These are phyloP conservation scores for Phragmites australis DNA, from an alignment of 176 grass and related monocot species.

Conservation along the genomic window DNA sequence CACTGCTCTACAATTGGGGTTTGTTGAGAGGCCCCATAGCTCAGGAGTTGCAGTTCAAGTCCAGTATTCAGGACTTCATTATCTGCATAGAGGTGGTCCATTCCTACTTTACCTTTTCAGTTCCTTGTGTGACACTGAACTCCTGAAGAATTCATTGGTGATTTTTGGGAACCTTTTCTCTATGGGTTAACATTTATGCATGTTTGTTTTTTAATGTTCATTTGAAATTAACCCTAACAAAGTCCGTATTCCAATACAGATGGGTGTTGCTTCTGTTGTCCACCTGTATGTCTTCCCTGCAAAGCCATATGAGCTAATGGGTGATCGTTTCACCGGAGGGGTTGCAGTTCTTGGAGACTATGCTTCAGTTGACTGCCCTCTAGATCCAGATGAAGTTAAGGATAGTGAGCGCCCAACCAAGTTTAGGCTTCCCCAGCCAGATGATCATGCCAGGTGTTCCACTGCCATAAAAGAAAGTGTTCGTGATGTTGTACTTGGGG, in stretches of 20 bases:
- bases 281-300: constrained; percentile 92
- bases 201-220: constrained; percentile 15
- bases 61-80: constrained; percentile 95
- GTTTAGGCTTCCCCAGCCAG: constrained; percentile 61
- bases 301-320: constrained; percentile 81
- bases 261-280: constrained; percentile 77
- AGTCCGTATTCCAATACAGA: constrained; percentile 60
- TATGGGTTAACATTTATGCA: constrained; percentile 4
- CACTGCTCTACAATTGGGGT: constrained; percentile 77
- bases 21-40: constrained; percentile 75
- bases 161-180: background rate
- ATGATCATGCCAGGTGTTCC: constrained; percentile 43
- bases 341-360: constrained; percentile 90
- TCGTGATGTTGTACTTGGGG: constrained; percentile 81
- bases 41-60: constrained; percentile 86
- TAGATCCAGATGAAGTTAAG: constrained; percentile 89
- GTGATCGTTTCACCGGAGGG: constrained; percentile 47
- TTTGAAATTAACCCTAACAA: constrained; percentile 25
- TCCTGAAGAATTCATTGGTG: background rate
- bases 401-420: constrained; percentile 74
- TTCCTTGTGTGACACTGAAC: background rate
- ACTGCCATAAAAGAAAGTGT: constrained; percentile 85
- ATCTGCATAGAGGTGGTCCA: constrained; percentile 89
- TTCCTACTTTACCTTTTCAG: constrained; percentile 17
- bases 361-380: constrained; percentile 71